Conservation (phyloP, 2,329 filamentous ascomycete genomes). For the Thelonectria olida region DNA sequence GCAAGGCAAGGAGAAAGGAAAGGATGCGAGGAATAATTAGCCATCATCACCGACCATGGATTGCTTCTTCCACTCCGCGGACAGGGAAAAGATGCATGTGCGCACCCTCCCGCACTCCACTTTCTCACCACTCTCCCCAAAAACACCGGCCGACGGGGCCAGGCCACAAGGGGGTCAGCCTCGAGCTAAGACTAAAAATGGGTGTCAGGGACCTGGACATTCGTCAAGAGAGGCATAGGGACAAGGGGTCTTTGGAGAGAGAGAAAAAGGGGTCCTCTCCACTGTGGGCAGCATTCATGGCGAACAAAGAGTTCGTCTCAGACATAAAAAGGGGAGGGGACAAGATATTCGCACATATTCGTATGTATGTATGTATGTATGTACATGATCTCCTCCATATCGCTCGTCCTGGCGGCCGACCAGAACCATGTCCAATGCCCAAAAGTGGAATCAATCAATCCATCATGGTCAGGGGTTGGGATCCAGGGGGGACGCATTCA, state of each 20-base stretch:
- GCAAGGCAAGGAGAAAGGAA: too few relatives aligned
- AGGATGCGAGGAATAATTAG: too few relatives aligned
- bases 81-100: neutral
- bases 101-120: neutral
- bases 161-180: neutral
- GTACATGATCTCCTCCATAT: neutral
- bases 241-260: too few relatives aligned
- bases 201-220: too few relatives aligned
- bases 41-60: neutral
- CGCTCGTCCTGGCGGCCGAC: too few relatives aligned
- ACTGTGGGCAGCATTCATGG: neutral
- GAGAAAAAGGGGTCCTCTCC: neutral
- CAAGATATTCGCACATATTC: too few relatives aligned
- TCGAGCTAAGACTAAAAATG: neutral
- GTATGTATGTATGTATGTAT: neutral
- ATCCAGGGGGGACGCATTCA: neutral
- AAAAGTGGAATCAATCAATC: neutral
- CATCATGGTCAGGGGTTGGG: neutral
- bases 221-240: too few relatives aligned
- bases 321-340: neutral
- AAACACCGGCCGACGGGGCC: constrained; percentile 14
- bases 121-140: constrained; percentile 16
- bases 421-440: too few relatives aligned
- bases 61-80: too few relatives aligned
- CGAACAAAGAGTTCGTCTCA: neutral